Conservation (phyloP, 1,139 yeast genomes). For the Suhomyces taliae region DNA sequence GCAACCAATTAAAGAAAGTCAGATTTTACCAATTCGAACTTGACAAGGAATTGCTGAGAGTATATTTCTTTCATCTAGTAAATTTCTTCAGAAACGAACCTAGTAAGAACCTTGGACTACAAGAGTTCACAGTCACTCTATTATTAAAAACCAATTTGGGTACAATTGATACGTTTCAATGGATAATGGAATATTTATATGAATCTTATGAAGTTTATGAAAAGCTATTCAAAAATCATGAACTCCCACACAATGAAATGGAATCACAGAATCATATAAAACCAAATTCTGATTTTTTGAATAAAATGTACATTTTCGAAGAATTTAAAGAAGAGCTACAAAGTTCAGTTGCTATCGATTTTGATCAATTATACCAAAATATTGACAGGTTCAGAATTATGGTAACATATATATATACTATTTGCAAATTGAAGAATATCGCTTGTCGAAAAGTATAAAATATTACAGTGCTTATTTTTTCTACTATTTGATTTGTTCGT, state of each 20-base stretch:
- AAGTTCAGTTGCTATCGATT: background rate
- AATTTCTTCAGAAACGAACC: slow-evolving; percentile 9
- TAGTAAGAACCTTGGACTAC: slow-evolving; percentile 4
- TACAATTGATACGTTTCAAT: slow-evolving; percentile 2
- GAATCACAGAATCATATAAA: background rate
- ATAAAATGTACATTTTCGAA: background rate
- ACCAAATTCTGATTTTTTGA: background rate
- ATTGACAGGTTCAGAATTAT: slow-evolving; percentile 3
- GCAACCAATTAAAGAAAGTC: background rate
- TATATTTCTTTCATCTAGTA: slow-evolving; percentile 5
- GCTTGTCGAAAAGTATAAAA: no score
- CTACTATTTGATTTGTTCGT: no score
- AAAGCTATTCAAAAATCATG: background rate
- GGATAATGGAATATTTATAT: slow-evolving; percentile 7
- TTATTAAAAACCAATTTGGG: slow-evolving; percentile 7
- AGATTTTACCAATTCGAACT: background rate
- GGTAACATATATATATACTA: slow-evolving; percentile 3
- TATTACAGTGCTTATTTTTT: no score
- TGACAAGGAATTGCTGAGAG: background rate
- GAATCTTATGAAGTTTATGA: slow-evolving; percentile 7
- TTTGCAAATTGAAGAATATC: slow-evolving; percentile 5
- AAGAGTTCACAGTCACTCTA: slow-evolving; percentile 9
- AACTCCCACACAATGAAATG: background rate
- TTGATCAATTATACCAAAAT: background rate
- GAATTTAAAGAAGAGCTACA: background rate